Evolutionary conservation across 2,329 filamentous ascomycete species (phyloP).

Genomic region (Ploettnerulaceae sp.): DNA sequence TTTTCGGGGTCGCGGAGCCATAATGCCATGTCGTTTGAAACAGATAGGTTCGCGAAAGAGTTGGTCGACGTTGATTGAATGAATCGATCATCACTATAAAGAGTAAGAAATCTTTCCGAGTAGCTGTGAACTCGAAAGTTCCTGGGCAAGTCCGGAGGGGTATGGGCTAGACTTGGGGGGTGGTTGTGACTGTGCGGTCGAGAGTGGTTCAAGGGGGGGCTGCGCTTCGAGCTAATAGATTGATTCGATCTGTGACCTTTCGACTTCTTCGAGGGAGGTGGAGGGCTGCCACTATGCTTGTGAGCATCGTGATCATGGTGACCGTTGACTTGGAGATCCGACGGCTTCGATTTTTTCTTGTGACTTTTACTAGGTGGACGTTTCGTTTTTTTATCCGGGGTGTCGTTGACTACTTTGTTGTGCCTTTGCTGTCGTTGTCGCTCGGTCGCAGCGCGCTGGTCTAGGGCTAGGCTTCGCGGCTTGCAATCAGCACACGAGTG

Average conservation of each 20-base stretch:
- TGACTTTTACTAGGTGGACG: constrained; percentile 73
- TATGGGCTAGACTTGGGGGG: constrained; percentile 71
- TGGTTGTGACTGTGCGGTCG: constrained; percentile 52
- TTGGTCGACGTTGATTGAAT: constrained; percentile 63
- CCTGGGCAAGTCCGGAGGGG: constrained; percentile 60
- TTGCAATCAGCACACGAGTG: constrained; percentile 90
- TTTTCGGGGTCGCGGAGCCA: constrained; percentile 75
- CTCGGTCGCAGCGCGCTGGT: constrained; percentile 69
- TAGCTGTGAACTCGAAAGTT: constrained; percentile 64
- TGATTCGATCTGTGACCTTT: constrained; percentile 80
- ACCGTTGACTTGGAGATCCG: constrained; percentile 62
- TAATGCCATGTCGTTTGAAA: constrained; percentile 67
- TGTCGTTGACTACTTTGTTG: constrained; percentile 41
- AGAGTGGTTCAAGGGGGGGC: constrained; percentile 56
- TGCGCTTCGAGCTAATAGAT: constrained; percentile 69
- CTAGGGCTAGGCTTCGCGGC: constrained; percentile 67
- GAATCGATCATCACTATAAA: constrained; percentile 62
- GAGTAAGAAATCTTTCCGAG: constrained; percentile 68
- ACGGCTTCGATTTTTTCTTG: constrained; percentile 82
- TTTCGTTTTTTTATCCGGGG: constrained; percentile 65
- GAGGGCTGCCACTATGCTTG: constrained; percentile 43
- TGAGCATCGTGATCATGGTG: constrained; percentile 49
- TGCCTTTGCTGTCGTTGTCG: constrained; percentile 61
- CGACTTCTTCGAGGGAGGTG: constrained; percentile 66
- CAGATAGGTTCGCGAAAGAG: constrained; percentile 68